Base-by-base conservation (phyloP, 192 early-diverging fungal genomes). In the Rhizophagus clarus region DNA sequence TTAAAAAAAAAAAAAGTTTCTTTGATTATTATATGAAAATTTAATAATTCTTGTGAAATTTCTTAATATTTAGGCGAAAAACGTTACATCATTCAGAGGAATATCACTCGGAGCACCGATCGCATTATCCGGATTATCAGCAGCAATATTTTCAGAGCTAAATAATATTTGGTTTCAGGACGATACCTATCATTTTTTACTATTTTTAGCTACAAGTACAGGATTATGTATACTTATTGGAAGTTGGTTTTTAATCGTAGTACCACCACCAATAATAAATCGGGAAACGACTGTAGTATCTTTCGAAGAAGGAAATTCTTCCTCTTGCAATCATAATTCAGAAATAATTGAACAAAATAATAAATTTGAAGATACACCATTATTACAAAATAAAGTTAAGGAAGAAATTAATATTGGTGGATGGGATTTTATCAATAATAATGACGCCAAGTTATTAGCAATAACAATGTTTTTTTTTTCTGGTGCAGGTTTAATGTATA, bases 81-180 rank as follows among this genome's bases (percentile, higher is more conserved):
- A 64, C 26, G 2, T 64, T 75, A 88, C 80, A 31, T 86, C 87
- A 1, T 61, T 83, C 9, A 76, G 87, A 32, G 91, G 91, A 40
- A 61, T 92, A 47, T 89, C 90, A n/a, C 76, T 92, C 81, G 88
- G 88, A n/a, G 72, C 89, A 1, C 90, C 91, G 42, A 80, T 89
- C 45, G 88, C 88, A 14, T 73, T 85, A 63, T 91, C 89, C 79
- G 91, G 90, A 6, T 82, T 92, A 40, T 90, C 91, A 24, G 90
- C 91, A 14, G 83, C 89, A 69, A 83, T 90, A 34, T 92, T 90
- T 71, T 89, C 91, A 1, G 85, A 87, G 71, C 79, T 92, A 24
- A 88, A 90, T 80, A 86, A 79, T 3, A 77, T 75, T n/a, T 88
- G 83, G 75, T 91, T 89, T 69, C 86, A 88, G 49, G 22, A 79